A percentile compares a stretch with the other conserved stretches of the same genome.
These are phyloP conservation scores for Blastobotrys buckinghamii DNA, from an alignment of 1,139 yeast species.

Conservation along the genomic window DNA sequence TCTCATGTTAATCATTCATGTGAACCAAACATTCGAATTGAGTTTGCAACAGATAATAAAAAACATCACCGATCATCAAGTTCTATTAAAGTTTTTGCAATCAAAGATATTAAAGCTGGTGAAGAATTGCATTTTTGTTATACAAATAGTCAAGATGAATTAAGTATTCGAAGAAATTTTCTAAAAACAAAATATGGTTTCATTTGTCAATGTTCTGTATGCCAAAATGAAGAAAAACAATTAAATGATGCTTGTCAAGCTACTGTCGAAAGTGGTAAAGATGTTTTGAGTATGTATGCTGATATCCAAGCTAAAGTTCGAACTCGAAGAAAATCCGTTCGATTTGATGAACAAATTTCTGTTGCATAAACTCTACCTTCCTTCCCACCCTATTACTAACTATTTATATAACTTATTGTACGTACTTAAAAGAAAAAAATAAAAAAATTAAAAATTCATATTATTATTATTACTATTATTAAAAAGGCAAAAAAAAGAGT, in stretches of 20 bases:
- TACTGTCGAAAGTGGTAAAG: constrained; percentile 6
- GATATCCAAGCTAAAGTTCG: constrained; percentile 5
- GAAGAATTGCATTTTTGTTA: constrained; percentile 69
- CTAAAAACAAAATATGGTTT: constrained; percentile 82
- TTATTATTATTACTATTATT: background rate
- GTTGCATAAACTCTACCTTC: constrained; percentile 1
- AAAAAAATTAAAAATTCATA: background rate
- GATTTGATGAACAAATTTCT: constrained; percentile 53
- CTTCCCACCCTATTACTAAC: no score
- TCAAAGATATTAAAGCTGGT: constrained; percentile 51
- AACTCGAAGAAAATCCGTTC: constrained; percentile 57
- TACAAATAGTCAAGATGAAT: constrained; percentile 60
- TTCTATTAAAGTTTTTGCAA: constrained; percentile 58
- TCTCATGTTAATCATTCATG: constrained; percentile 76
- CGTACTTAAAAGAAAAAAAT: background rate
- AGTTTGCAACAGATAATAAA: constrained; percentile 32
- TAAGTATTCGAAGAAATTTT: constrained; percentile 59
- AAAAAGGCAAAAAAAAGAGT: background rate
- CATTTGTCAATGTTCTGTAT: constrained; percentile 60
- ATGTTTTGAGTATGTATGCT: constrained; percentile 2
- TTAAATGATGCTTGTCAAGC: constrained; percentile 17
- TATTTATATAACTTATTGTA: background rate
- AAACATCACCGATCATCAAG: constrained; percentile 25
- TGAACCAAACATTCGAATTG: constrained; percentile 61
- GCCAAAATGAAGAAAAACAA: constrained; percentile 49